These are phyloP conservation scores for Plenodomus lindquistii DNA, from an alignment of 2,329 filamentous ascomycete genomes.

Conservation along the genomic window DNA sequence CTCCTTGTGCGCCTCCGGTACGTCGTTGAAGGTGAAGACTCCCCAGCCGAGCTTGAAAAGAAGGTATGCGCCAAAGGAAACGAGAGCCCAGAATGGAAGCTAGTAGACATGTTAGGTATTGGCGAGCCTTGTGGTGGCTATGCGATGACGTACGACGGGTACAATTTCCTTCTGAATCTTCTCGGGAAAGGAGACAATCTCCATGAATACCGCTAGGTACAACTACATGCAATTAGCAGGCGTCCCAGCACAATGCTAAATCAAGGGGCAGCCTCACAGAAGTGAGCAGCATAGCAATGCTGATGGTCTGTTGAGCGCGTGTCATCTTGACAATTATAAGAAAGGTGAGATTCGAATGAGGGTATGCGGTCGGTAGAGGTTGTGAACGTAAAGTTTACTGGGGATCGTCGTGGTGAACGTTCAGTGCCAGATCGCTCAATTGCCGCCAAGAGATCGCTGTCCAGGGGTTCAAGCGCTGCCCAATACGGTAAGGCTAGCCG, in stretches of 20 bases:
- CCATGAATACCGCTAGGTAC: slow-evolving; percentile 84
- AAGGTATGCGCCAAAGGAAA: slow-evolving; percentile 89
- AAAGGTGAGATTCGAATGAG: slow-evolving; percentile 13
- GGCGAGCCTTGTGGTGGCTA: not conserved
- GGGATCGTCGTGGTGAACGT: slow-evolving; percentile 20
- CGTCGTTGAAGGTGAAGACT: slow-evolving; percentile 95
- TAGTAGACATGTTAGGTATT: slow-evolving; percentile 42
- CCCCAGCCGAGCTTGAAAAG: slow-evolving; percentile 90
- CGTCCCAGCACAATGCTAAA: not conserved
- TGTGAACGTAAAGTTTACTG: slow-evolving; percentile 5
- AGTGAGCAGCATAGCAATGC: slow-evolving; percentile 81
- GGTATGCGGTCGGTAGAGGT: slow-evolving; percentile 23
- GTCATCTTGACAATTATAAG: slow-evolving; percentile 68
- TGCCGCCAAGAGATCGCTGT: slow-evolving; percentile 28
- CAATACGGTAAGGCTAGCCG: slow-evolving; percentile 15
- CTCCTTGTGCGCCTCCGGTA: slow-evolving; percentile 86
- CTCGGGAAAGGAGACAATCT: slow-evolving; percentile 77
- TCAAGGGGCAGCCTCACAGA: slow-evolving; percentile 65
- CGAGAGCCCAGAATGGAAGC: slow-evolving; percentile 91
- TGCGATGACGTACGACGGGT: slow-evolving; percentile 72
- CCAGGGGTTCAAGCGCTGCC: slow-evolving; percentile 22
- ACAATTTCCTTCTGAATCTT: slow-evolving; percentile 83
- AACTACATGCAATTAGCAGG: slow-evolving; percentile 61
- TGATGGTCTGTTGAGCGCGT: slow-evolving; percentile 89
- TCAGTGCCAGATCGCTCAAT: slow-evolving; percentile 32